Base-by-base conservation (phyloP, 2,329 filamentous ascomycete species). In the Harringtonia lauricola region DNA sequence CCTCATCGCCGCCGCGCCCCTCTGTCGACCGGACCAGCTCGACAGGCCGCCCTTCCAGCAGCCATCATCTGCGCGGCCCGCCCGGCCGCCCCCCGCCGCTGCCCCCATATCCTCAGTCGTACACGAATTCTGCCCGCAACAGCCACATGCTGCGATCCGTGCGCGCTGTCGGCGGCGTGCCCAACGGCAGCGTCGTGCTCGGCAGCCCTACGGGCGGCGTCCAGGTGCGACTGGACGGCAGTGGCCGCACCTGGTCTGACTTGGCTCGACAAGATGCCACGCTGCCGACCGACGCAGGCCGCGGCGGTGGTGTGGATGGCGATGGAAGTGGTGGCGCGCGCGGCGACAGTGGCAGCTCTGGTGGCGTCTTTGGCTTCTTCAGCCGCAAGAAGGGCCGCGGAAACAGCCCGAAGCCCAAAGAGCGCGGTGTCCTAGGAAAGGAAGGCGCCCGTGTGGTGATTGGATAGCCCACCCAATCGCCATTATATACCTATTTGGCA, bases 351-450 rank as follows among this genome's bases (percentile, higher is more conserved):
- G 60, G 56, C 10, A 67, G 74, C 48, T 67, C 73, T 47, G 65
- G 74, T 51, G 86, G 89, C 42, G 90, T 95, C 73, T 82, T 96
- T 51, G 86, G 87, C 2, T 94, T 98, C 61, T 70, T 96, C 48
- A 86, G 77, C 51, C 74, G 89, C 56, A 95, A 94, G 67, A 95
- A 86, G 67, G 87, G 89, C 24, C 74, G 89, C 50, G 87, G 88
- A 44, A 81, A 88, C 62, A 95, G 88, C 59, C 92, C 92, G 2
- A 95, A 95, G 66, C 89, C 89, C 22, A 90, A 87, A 61, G 89
- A 96, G 65, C 77, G 87, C 44, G 92, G 92, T 46, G 89, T 98
- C 8, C 59, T 98, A 46, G 92, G 92, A 45, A 96, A 96, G 59
- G 89, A 96, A 60, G 92, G 92, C 15, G 89, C 92, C 12, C 74